A percentile compares a stretch with the other conserved stretches of the same genome.
These are phyloP conservation scores for Solioccasus polychromus DNA, from an alignment of 768 basidiomycete genomes.

Conservation along the genomic window DNA sequence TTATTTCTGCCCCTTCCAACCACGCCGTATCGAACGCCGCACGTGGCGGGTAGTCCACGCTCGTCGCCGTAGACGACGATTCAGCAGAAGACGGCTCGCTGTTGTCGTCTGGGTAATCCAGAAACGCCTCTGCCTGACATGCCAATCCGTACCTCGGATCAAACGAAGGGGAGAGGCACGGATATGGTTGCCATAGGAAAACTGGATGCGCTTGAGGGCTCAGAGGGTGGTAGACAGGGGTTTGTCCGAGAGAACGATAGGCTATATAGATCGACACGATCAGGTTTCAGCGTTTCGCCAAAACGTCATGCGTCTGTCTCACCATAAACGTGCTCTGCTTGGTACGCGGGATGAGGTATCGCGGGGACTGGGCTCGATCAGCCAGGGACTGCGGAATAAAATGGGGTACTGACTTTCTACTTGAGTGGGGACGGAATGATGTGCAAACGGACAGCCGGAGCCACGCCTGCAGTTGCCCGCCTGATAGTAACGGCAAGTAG, in stretches of 20 bases:
- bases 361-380: constrained; percentile 14
- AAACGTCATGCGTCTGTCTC: constrained; percentile 3
- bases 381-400: not conserved
- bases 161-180: constrained; percentile 13
- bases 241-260: constrained; percentile 15
- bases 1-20: constrained; percentile 1
- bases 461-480: constrained; percentile 28
- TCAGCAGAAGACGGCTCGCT: constrained; percentile 27
- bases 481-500: constrained; percentile 25
- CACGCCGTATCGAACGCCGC: constrained; percentile 3
- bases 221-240: constrained; percentile 18
- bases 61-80: constrained; percentile 13
- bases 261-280: constrained; percentile 14
- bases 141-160: constrained; percentile 14
- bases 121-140: constrained; percentile 3
- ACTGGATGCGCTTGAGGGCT: constrained; percentile 15
- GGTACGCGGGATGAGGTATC: constrained; percentile 11
- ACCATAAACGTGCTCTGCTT: constrained; percentile 18
- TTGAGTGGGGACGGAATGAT: constrained; percentile 9
- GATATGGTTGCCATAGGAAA: constrained; percentile 33
- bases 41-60: constrained; percentile 10
- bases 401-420: constrained; percentile 15
- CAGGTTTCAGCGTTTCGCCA: not conserved
- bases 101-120: constrained; percentile 24
- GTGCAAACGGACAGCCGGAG: constrained; percentile 25